Percentiles rank a stretch among this genome's conserved stretches.
phyloP scores from a whole-genome alignment of 2,329 filamentous ascomycete genomes.

The Penicillium paneum region DNA sequence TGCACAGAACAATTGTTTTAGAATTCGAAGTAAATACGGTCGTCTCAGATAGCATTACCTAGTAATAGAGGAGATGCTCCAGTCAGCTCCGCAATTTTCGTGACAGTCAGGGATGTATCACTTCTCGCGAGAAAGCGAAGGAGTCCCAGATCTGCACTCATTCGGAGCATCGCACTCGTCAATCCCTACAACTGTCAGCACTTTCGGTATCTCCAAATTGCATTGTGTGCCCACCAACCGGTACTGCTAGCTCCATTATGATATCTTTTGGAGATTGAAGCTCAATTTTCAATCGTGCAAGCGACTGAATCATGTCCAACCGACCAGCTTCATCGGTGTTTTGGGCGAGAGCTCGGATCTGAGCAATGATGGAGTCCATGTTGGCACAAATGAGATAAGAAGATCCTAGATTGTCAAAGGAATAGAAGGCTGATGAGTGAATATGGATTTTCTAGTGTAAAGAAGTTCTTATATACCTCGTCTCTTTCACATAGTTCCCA shows the following conservation, averaged over 20 bases:
- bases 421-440: neutral
- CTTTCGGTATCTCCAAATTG: neutral
- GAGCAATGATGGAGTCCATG: constrained; percentile 20
- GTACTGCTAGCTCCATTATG: constrained; percentile 15
- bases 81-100: constrained; percentile 4
- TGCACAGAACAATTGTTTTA: neutral
- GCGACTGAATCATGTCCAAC: constrained; percentile 14
- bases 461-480: neutral
- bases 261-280: constrained; percentile 20
- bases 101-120: constrained; percentile 5
- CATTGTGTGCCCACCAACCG: constrained; percentile 10
- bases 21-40: neutral
- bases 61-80: constrained; percentile 10
- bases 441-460: neutral
- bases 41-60: neutral
- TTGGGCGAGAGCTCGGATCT: constrained; percentile 18
- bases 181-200: constrained; percentile 13
- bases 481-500: neutral
- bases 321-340: constrained; percentile 19
- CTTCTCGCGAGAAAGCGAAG: constrained; percentile 11
- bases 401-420: no score
- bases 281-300: constrained; percentile 13
- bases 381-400: neutral
- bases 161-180: constrained; percentile 13
- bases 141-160: constrained; percentile 17